These are phyloP conservation scores for Vaccinium vitisidaea DNA, from an alignment of 148 eudicot genomes.

Conservation along the genomic window DNA sequence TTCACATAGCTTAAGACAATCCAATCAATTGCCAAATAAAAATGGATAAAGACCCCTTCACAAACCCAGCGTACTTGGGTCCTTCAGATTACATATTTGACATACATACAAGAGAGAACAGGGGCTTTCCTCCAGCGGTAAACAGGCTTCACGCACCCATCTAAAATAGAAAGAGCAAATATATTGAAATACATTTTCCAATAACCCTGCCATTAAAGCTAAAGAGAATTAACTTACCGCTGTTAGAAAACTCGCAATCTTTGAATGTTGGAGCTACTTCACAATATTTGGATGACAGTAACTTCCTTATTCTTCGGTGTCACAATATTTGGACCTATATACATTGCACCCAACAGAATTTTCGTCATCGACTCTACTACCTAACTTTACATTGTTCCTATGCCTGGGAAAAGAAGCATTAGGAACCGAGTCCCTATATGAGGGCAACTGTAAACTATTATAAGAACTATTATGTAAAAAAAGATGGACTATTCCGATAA, in stretches of 20 bases:
- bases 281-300: slow-evolving; percentile 72
- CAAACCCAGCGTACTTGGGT: background rate
- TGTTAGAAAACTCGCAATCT: slow-evolving; percentile 47
- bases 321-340: slow-evolving; percentile 41
- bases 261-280: slow-evolving; percentile 66
- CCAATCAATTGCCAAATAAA: background rate
- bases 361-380: slow-evolving; percentile 84
- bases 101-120: slow-evolving; percentile 7
- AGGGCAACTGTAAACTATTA: slow-evolving; percentile 58
- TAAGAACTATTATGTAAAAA: no score
- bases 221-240: slow-evolving; percentile 42
- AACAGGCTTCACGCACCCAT: slow-evolving; percentile 42
- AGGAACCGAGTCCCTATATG: slow-evolving; percentile 46
- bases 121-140: slow-evolving; percentile 50
- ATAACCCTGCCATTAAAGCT: background rate
- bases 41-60: background rate
- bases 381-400: slow-evolving; percentile 61
- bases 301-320: slow-evolving; percentile 58
- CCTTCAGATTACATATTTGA: background rate
- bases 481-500: no score
- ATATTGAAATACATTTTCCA: background rate
- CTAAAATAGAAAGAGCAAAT: slow-evolving; percentile 27
- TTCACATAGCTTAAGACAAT: background rate
- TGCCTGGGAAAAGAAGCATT: slow-evolving; percentile 47
- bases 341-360: slow-evolving; percentile 57